Base-by-base conservation (phyloP, 495 filamentous ascomycete species). In the Thozetella sp. region DNA sequence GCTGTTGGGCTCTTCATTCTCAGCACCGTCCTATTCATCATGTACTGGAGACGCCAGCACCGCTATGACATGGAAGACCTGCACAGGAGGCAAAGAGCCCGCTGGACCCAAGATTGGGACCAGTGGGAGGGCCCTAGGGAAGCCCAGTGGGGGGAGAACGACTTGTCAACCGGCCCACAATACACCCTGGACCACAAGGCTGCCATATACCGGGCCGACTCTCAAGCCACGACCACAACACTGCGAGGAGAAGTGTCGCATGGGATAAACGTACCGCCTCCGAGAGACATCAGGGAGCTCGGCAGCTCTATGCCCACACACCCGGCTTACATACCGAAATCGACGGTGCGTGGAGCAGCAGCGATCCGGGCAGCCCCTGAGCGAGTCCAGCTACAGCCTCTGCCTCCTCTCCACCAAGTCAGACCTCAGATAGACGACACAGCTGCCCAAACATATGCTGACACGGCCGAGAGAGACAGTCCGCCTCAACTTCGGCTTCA, bases 241-340 rank as follows among this genome's bases (percentile, higher is more conserved):
- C 45, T 45, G 19, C 22, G 22, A 46, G 17, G 40, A 2, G 45
- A 57, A 24, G 61, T 60, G 56, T 61, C 62, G 11, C 63, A 65
- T 25, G 64, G 62, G 45, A 68, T 55, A 53, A 45, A 60, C 17
- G 30, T 27, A 20, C 43, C 30, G 6, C 40, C 26, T 20, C 43
- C 43, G n/a, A 9, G 43, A 48, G 43, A 19, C 10, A 48, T 61
- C 26, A 56, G 48, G 58, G 56, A 58, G 46, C 60, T 54, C 19
- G 61, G 60, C 34, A 67, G 55, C 61, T 69, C 69, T 22, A 71
- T 80, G 61, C 79, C 78, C n/a, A 71, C 76, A 3, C 79, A 80
- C 53, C 77, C 77, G 15, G 79, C 79, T n/a, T 82, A 82, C 57
- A 67, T 80, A 20, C 76, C 79, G 1, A 62, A 62, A 11, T 63